Conservation (phyloP, 331 rosid genomes). For the Pyrus hybrid region DNA sequence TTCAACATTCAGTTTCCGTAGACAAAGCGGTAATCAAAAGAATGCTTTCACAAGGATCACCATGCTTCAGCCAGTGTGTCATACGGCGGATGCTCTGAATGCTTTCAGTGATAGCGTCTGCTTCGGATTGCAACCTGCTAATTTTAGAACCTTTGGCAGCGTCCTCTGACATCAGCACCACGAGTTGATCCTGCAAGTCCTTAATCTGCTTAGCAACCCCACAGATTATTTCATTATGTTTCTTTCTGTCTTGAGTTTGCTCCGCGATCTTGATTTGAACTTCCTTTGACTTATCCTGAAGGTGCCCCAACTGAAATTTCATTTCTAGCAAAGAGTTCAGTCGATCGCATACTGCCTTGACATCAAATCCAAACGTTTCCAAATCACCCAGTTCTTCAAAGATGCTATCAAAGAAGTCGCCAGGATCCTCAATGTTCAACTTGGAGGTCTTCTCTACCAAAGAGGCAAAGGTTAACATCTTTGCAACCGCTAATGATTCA, state of each 20-base stretch:
- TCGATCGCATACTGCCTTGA: not conserved
- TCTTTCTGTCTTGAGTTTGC: not conserved
- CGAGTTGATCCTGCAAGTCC: conserved; percentile 3
- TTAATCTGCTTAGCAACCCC: conserved; percentile 1
- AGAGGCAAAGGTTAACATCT: conserved; percentile 13
- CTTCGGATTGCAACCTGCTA: conserved; percentile 3
- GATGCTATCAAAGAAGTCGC: not conserved
- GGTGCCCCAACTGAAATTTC: conserved; percentile 1
- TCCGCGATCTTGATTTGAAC: not conserved
- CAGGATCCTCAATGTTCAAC: not conserved
- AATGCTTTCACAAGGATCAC: not conserved
- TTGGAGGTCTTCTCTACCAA: conserved; percentile 5
- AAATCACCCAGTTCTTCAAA: not conserved
- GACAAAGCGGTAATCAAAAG: not conserved
- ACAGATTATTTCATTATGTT: not conserved
- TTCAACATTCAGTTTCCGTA: not conserved
- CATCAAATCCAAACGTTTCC: conserved; percentile 12
- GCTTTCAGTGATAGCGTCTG: not conserved
- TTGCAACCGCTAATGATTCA: conserved; percentile 13
- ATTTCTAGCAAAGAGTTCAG: not conserved
- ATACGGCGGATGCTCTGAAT: not conserved
- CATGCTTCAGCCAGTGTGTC: not conserved
- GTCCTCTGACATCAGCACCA: not conserved
- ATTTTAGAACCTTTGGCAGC: not conserved
- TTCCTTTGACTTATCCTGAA: not conserved